Conservation (phyloP, 306 rosid species). For the Malus fusca region DNA sequence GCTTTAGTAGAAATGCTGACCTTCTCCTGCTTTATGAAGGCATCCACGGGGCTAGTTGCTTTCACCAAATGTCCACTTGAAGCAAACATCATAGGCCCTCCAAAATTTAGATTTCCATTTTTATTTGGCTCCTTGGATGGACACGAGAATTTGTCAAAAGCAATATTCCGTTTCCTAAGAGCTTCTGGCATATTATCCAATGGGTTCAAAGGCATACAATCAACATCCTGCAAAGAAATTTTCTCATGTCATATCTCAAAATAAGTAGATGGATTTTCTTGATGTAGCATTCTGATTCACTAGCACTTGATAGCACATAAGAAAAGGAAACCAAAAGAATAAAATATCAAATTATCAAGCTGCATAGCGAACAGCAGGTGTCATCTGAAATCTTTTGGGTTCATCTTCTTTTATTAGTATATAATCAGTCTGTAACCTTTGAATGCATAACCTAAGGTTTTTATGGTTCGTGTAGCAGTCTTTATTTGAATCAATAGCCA, state of each 20-base stretch:
- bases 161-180: slow-evolving; percentile 41
- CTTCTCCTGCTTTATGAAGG: slow-evolving; percentile 40
- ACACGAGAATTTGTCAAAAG: slow-evolving; percentile 28
- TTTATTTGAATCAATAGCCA: not conserved
- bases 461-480: not conserved
- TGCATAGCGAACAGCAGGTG: not conserved
- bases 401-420: not conserved
- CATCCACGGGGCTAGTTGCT: slow-evolving; percentile 31
- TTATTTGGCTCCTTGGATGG: slow-evolving; percentile 37
- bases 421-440: not conserved
- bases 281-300: not conserved
- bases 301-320: not conserved
- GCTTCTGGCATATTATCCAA: slow-evolving; percentile 73
- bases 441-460: not conserved
- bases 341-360: not conserved
- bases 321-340: not conserved
- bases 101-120: slow-evolving; percentile 36
- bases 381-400: not conserved
- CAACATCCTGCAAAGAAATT: slow-evolving; percentile 56
- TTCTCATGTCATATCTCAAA: slow-evolving; percentile 15
- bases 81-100: slow-evolving; percentile 27
- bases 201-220: slow-evolving; percentile 83
- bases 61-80: slow-evolving; percentile 46
- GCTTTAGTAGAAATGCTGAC: slow-evolving; percentile 23
- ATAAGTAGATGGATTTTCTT: not conserved